Evolutionary conservation across 345 rosid species (phyloP), one percentile per base, ranked within the genome.

Genomic region (Eucalyptus regnans): DNA sequence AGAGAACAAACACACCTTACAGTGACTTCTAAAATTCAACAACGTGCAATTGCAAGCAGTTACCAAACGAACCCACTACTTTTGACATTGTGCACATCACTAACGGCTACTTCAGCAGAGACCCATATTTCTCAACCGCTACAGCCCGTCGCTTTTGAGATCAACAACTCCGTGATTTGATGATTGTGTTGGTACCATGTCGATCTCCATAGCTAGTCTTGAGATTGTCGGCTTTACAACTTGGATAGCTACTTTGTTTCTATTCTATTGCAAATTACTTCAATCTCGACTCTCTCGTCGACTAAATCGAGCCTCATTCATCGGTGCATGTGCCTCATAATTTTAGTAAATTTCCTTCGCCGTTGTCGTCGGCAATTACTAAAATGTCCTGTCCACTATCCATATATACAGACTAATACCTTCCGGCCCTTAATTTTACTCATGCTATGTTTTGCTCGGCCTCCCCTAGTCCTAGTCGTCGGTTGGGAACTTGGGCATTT

Each of bases 281-380:
- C 25, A 17, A 10, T 33, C 44, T 71, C 37, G 4, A 71, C 4
- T 33, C 81, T 71, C 25, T 33, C 1, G 7, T 71, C 25, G 4
- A 37, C 81, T 71, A 18, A 33, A 71, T 3, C 12, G 2, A 17
- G 44, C 14, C 81, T 18, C 81, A 2, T 37, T 33, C 44, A 10
- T 6, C 7, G 3, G 2, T 22, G 44, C 44, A 17, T 1, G 0
- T 7, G 12, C 44, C 80, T 68, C 2, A 1, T 37, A 41, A 68
- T 16, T 9, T 33, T 33, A 33, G 44, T 33, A 17, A 68, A 13
- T 68, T 33, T 31, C 44, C 23, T 33, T 33, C 7, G 12, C 12
- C 2, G 7, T 33, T 68, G 80, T 9, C 9, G 7, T 8, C 1
- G 12, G 43, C 80, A 68, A 68, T 17, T 4, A 3, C 80, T 33